phyloP scores from a whole-genome alignment of 176 grass and related monocot species.

The Tuctoria greenei region DNA sequence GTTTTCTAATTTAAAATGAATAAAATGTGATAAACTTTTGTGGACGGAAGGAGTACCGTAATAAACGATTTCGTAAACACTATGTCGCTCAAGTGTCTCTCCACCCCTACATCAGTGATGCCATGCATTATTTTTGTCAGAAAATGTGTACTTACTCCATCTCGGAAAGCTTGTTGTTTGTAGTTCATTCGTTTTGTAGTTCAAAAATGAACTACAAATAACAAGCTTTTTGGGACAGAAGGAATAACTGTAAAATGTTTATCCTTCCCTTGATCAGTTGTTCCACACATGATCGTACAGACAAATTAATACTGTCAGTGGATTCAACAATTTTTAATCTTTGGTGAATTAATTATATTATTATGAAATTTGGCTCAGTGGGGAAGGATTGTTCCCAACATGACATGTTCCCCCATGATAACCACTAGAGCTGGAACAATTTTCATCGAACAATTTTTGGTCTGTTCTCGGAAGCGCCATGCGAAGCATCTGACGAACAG shows the following conservation, averaged over 20 bases:
- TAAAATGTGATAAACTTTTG: no score
- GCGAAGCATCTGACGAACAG: neutral
- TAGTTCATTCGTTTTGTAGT: no score
- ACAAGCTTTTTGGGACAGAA: no score
- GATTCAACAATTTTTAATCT: neutral
- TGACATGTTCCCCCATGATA: neutral
- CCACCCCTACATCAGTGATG: neutral
- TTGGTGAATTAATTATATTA: neutral
- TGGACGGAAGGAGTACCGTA: no score
- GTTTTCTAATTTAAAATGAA: no score
- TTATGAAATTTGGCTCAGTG: neutral
- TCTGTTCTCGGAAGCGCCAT: neutral
- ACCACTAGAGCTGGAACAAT: neutral
- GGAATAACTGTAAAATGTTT: no score
- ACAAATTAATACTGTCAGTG: neutral
- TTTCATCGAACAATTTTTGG: neutral
- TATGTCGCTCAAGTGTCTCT: neutral
- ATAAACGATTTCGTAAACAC: no score
- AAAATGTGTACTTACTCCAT: no score
- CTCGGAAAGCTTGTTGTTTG: no score
- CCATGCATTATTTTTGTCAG: no score
- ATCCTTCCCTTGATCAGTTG: no score
- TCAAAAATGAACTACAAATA: no score
- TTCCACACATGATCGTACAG: neutral
- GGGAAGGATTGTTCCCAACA: neutral